Evolutionary conservation across 352 stramenopile species (phyloP).

Genomic region (Phytophthora cryptogea): DNA sequence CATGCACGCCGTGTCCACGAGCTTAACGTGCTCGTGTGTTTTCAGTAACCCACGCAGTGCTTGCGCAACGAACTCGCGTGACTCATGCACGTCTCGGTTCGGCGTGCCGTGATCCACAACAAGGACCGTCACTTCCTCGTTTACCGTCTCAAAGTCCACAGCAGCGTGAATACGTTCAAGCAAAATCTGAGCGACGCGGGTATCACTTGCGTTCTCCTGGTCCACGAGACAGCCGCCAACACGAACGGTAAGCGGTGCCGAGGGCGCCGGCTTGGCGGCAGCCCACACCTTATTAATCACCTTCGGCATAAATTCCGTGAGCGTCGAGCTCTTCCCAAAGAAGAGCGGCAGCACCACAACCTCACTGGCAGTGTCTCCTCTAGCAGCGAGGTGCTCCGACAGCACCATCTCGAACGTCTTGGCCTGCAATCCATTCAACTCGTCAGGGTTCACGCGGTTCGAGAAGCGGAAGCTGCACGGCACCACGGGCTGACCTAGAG

Average conservation of each 20-base stretch:
- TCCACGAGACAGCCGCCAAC: slow-evolving; percentile 70
- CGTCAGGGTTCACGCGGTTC: slow-evolving; percentile 57
- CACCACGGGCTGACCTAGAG: slow-evolving; percentile 55
- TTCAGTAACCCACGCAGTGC: slow-evolving; percentile 50
- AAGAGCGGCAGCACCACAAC: slow-evolving; percentile 81
- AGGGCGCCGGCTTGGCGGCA: slow-evolving; percentile 8
- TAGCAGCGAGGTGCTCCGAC: slow-evolving; percentile 41
- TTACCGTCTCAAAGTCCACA: slow-evolving; percentile 34
- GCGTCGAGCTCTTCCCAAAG: slow-evolving; percentile 73
- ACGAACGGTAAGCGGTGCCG: slow-evolving; percentile 33
- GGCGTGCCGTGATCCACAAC: slow-evolving; percentile 82
- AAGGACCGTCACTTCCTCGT: slow-evolving; percentile 55
- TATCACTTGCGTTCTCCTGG: slow-evolving; percentile 44
- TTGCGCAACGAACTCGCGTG: slow-evolving; percentile 57
- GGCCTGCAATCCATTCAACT: slow-evolving; percentile 67
- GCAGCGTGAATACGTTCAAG: slow-evolving; percentile 50
- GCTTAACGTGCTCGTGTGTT: slow-evolving; percentile 42
- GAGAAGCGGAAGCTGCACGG: slow-evolving; percentile 84
- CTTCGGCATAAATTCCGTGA: slow-evolving; percentile 77
- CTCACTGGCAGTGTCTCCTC: slow-evolving; percentile 23
- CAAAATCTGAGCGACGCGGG: slow-evolving; percentile 69
- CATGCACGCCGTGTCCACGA: slow-evolving; percentile 73
- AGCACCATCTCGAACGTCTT: slow-evolving; percentile 74
- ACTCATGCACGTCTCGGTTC: slow-evolving; percentile 69
- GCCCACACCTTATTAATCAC: slow-evolving; percentile 56